Conservation (phyloP, 495 filamentous ascomycete species). For the Lophiotrema nucula region DNA sequence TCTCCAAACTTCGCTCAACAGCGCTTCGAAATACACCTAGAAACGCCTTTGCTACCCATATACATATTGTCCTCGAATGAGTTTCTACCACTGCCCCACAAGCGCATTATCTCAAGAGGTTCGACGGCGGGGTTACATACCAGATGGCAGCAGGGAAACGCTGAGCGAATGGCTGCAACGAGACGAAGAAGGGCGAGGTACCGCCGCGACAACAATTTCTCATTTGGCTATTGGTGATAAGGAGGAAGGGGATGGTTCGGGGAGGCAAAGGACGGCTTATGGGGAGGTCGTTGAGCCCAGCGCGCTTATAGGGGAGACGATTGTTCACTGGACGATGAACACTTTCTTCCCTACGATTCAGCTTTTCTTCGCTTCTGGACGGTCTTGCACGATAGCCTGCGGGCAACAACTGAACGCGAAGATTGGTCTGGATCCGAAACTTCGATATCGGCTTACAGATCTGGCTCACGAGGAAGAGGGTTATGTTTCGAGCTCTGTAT, state of each 20-base stretch:
- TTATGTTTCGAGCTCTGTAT: not conserved
- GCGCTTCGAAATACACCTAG: no score
- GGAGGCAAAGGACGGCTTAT: not conserved
- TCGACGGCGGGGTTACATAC: slow-evolving; percentile 1
- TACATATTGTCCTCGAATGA: no score
- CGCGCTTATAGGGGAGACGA: slow-evolving; percentile 7
- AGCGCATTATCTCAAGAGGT: slow-evolving; percentile 4
- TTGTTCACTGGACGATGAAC: slow-evolving; percentile 12
- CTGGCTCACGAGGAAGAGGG: slow-evolving; percentile 12
- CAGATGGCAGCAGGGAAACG: not conserved
- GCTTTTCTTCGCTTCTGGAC: slow-evolving; percentile 20
- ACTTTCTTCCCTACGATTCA: slow-evolving; percentile 18
- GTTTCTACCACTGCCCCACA: slow-evolving; percentile 7
- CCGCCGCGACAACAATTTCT: slow-evolving; percentile 7
- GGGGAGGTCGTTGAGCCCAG: not conserved
- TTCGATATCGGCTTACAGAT: slow-evolving; percentile 13
- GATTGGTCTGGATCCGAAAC: slow-evolving; percentile 8
- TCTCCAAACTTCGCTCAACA: no score
- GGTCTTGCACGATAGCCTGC: slow-evolving; percentile 12
- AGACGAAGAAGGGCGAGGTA: slow-evolving; percentile 1
- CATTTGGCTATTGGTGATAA: not conserved
- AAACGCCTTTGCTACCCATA: no score
- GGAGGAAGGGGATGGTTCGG: not conserved
- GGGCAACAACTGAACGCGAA: not conserved
- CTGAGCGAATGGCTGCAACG: not conserved